These are phyloP conservation scores for Amaranthus tricolor DNA, from an alignment of 179 eudicot species.

Conservation along the genomic window DNA sequence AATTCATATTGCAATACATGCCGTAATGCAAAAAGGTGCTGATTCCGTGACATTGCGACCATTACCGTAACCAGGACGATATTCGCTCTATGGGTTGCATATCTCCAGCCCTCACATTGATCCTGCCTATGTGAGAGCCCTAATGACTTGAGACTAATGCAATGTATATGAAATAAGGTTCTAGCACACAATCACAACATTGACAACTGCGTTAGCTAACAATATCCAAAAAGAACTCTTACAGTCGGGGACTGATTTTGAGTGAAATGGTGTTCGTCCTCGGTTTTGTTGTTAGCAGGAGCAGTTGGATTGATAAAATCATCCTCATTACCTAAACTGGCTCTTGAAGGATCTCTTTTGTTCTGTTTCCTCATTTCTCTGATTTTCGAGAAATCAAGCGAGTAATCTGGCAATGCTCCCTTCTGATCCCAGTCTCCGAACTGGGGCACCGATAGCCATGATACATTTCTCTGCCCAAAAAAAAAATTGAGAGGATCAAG, in stretches of 20 bases:
- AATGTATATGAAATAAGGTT: no score
- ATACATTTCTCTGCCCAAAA: conserved; percentile 47
- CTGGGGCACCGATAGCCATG: conserved; percentile 95
- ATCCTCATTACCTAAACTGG: conserved; percentile 88
- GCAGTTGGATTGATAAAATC: conserved; percentile 70
- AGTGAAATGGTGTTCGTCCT: conserved; percentile 32
- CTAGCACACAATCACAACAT: no score
- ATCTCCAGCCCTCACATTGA: no score
- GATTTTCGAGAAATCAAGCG: conserved; percentile 87
- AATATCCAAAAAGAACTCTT: conserved; percentile 21
- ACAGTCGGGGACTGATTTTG: conserved; percentile 50
- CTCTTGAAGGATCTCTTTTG: conserved; percentile 87
- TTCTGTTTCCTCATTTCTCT: conserved; percentile 93
- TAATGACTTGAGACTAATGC: no score
- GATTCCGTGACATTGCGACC: no score
- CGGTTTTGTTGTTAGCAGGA: conserved; percentile 31
- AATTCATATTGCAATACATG: no score
- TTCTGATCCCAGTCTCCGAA: conserved; percentile 98
- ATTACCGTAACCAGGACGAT: no score
- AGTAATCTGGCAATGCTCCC: conserved; percentile 79
- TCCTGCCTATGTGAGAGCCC: no score
- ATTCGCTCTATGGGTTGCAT: no score
- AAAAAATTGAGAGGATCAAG: conserved; percentile 11
- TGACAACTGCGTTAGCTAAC: neutral
- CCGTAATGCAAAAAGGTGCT: no score